Conservation (phyloP, 129 eudicot genomes). For the Rutidosis leptorrhynchoides region DNA sequence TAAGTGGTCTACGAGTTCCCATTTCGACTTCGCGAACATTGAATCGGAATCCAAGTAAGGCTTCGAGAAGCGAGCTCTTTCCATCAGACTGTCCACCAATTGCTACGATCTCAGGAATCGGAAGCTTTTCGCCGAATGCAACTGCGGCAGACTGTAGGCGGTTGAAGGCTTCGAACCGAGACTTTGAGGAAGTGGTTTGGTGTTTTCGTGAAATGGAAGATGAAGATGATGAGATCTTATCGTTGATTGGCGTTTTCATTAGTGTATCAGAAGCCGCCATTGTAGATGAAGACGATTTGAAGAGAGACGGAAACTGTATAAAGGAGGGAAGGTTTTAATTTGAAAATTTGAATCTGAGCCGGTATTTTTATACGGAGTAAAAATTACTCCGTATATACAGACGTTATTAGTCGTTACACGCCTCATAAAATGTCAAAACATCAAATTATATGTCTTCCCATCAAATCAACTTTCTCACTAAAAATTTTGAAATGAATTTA, state of each 20-base stretch:
- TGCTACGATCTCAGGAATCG: conserved; percentile 95
- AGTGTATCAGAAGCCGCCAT: conserved; percentile 49
- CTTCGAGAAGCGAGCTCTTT: conserved; percentile 96
- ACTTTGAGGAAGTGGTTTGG: conserved; percentile 45
- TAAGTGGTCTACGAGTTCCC: conserved; percentile 95
- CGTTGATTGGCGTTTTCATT: conserved; percentile 50
- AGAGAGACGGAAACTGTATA: neutral
- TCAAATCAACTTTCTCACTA: too few species aligned
- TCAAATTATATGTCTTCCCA: too few species aligned
- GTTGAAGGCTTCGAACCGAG: conserved; percentile 83
- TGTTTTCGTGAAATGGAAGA: conserved; percentile 38
- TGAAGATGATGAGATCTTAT: conserved; percentile 22
- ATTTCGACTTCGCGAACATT: conserved; percentile 96
- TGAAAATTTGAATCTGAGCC: conserved; percentile 17
- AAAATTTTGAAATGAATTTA: too few species aligned
- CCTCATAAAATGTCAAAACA: too few species aligned
- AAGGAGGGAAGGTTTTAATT: conserved; percentile 22
- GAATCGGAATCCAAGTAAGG: conserved; percentile 88
- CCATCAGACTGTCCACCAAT: conserved; percentile 99
- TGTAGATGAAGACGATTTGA: conserved; percentile 15
- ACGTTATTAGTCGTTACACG: too few species aligned
- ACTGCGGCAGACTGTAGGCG: conserved; percentile 96
- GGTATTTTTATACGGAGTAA: neutral
- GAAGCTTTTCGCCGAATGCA: conserved; percentile 93
- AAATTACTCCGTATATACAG: too few species aligned